phyloP scores from a whole-genome alignment of 1,284 basidiomycete species.

The Cryptococcus maquisensis region DNA sequence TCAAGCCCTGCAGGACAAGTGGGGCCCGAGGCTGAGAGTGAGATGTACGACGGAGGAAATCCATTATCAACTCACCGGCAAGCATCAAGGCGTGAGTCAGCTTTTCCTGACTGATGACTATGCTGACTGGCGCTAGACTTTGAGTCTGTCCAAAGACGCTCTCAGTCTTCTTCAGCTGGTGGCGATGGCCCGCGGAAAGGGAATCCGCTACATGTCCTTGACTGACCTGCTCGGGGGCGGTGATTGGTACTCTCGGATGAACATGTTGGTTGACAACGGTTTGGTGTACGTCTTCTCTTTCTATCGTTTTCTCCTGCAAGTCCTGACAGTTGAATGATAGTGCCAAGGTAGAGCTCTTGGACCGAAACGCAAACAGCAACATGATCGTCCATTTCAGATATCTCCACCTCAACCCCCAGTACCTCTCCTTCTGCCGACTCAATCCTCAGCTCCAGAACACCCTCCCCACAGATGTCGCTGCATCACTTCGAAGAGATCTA shows the following conservation, averaged over 20 bases:
- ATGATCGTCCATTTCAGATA: conserved; percentile 37
- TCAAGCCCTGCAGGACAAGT: conserved; percentile 22
- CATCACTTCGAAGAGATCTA: not conserved
- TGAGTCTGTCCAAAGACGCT: conserved; percentile 12
- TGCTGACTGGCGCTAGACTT: too few relatives aligned
- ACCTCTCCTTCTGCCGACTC: conserved; percentile 10
- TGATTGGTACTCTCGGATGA: conserved; percentile 40
- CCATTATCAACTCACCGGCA: conserved; percentile 42
- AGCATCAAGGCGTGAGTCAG: conserved; percentile 27
- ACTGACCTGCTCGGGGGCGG: conserved; percentile 17
- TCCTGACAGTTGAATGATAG: too few relatives aligned
- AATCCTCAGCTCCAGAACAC: conserved; percentile 3
- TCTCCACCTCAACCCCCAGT: conserved; percentile 34
- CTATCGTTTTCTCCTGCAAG: not conserved
- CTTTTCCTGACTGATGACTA: not conserved
- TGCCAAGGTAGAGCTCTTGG: too few relatives aligned
- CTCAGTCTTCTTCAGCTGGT: conserved; percentile 31
- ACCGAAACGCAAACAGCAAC: conserved; percentile 17
- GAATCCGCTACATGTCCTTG: conserved; percentile 11
- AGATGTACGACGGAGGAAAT: conserved; percentile 41
- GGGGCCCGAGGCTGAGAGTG: conserved; percentile 38
- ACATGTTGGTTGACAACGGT: conserved; percentile 30
- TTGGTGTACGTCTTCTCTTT: conserved; percentile 24
- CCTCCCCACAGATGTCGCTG: not conserved
- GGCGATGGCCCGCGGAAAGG: conserved; percentile 27